Evolutionary conservation across 306 rosid species (phyloP).

Genomic region (Ochetophila trinervis): DNA sequence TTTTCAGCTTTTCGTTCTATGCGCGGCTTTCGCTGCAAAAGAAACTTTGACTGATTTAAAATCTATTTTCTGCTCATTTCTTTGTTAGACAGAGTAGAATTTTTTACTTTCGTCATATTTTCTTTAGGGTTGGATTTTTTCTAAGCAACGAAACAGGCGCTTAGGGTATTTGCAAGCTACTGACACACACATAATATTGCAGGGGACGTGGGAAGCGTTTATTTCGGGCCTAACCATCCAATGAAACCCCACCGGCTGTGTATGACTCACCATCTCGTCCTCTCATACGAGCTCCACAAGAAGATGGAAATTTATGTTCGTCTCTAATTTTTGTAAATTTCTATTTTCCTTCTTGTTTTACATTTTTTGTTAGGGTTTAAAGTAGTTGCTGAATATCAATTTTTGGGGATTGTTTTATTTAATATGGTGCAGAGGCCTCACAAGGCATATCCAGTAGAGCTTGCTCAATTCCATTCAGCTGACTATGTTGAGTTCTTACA

Average conservation of each 20-base stretch:
- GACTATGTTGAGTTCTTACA: constrained; percentile 93
- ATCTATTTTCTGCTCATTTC: neutral
- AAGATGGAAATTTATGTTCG: constrained; percentile 97
- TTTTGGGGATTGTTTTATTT: constrained; percentile 7
- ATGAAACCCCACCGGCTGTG: constrained; percentile 98
- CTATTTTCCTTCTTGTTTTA: neutral
- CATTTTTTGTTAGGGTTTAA: neutral
- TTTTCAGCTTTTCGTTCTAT: neutral
- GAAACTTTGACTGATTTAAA: neutral
- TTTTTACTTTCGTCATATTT: neutral
- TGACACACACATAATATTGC: constrained; percentile 21
- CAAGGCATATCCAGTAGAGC: constrained; percentile 98
- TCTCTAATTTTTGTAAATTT: constrained; percentile 11
- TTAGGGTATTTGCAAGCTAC: neutral
- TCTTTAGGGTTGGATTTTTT: neutral
- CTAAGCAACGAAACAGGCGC: neutral
- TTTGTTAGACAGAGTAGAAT: neutral
- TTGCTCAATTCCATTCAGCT: constrained; percentile 94
- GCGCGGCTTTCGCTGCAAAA: neutral
- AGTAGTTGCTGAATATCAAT: constrained; percentile 1
- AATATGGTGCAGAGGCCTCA: constrained; percentile 81
- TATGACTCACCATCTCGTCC: constrained; percentile 99
- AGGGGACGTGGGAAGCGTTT: constrained; percentile 98
- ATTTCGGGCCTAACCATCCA: constrained; percentile 97
- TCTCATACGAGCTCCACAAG: constrained; percentile 89